Percentiles rank a stretch among this genome's conserved stretches.
Conservation (phyloP, 805 yeast genomes). For the Hanseniaspora osmophila region DNA sequence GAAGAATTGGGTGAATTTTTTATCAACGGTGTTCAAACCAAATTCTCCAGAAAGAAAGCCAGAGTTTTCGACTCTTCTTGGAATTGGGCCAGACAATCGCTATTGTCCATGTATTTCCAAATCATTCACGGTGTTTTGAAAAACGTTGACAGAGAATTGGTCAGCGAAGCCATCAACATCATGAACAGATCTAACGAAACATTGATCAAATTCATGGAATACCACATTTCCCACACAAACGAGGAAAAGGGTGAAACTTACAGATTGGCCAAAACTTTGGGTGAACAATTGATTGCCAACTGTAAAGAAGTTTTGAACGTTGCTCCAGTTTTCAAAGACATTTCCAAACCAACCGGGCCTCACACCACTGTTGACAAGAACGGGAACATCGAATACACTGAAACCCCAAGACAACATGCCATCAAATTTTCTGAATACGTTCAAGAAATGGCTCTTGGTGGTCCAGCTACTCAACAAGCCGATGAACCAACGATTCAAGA, state of each 20-base stretch:
- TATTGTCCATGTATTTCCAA: conserved; percentile 83
- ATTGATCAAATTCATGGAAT: conserved; percentile 91
- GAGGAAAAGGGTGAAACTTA: conserved; percentile 81
- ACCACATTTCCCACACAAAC: conserved; percentile 48
- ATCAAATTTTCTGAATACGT: conserved; percentile 94
- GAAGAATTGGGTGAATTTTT: conserved; percentile 82
- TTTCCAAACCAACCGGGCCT: conserved; percentile 89
- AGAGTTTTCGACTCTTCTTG: conserved; percentile 94
- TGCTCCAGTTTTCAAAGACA: conserved; percentile 92
- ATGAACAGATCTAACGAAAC: conserved; percentile 96
- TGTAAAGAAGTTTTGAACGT: conserved; percentile 71
- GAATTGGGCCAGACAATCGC: conserved; percentile 99
- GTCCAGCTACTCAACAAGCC: conserved; percentile 53
- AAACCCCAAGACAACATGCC: conserved; percentile 77
- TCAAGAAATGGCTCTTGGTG: conserved; percentile 91
- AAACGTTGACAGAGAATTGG: conserved; percentile 91
- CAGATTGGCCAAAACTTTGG: conserved; percentile 75
- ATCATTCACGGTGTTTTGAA: conserved; percentile 85
- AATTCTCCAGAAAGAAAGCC: conserved; percentile 83
- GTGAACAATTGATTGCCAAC: conserved; percentile 88
- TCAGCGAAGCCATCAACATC: conserved; percentile 87
- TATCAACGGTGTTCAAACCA: conserved; percentile 81
- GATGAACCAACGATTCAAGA: conserved; percentile 68
- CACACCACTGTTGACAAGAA: conserved; percentile 74
- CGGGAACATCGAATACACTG: conserved; percentile 77